Conservation (phyloP, 2,329 filamentous ascomycete genomes). For the Macrophomina phaseolina region DNA sequence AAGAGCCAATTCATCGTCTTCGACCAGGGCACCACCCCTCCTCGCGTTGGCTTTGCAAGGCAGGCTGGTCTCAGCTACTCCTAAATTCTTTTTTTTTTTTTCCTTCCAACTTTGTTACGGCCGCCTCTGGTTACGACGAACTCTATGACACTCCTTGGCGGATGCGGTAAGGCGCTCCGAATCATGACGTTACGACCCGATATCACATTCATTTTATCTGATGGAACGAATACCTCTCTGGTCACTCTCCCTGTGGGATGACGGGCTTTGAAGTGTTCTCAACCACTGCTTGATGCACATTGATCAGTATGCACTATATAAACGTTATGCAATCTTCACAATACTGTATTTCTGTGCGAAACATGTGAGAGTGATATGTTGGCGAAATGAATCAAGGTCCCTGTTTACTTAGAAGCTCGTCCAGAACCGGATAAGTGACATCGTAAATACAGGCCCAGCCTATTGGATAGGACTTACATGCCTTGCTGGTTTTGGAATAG, state of each 20-base stretch:
- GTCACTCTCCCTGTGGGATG: too few species aligned
- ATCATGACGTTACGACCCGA: neutral
- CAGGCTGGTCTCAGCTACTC: constrained; percentile 15
- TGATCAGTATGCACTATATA: too few species aligned
- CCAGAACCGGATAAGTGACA: too few species aligned
- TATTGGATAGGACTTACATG: too few species aligned
- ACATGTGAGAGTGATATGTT: too few species aligned
- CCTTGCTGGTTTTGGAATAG: too few species aligned
- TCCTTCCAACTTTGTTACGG: neutral
- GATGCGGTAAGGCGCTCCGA: neutral
- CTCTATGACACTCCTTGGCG: neutral
- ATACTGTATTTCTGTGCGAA: too few species aligned
- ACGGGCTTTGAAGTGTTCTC: neutral
- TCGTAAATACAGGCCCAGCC: too few species aligned
- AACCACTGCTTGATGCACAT: neutral
- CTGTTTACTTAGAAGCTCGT: too few species aligned
- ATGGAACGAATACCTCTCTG: too few species aligned
- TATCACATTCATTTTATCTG: neutral
- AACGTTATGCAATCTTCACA: too few species aligned
- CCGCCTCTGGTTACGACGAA: neutral
- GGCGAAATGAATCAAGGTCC: too few species aligned
- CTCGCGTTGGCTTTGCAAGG: constrained; percentile 22
- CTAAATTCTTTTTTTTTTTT: neutral
- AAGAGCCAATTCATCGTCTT: constrained; percentile 71
- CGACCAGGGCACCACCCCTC: constrained; percentile 9